Conservation (phyloP, 371 early-diverging fungal genomes). For the Actinomucor elegans region DNA sequence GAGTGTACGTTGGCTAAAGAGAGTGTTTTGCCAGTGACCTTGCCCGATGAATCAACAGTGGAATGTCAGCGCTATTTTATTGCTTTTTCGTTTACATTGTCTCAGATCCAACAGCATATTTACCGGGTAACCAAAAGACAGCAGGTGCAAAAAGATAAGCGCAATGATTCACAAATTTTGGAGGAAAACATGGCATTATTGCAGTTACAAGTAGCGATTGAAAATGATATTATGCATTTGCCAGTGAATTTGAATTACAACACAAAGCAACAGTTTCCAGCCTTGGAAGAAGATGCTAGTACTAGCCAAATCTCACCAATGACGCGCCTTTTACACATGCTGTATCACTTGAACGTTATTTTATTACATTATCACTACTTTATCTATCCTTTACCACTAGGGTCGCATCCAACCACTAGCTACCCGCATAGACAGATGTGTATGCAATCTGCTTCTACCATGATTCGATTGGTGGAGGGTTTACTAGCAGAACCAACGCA, state of each 20-base stretch:
- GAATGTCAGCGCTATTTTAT: slow-evolving; percentile 24
- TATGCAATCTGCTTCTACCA: slow-evolving; percentile 34
- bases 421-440: slow-evolving; percentile 38
- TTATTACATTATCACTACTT: slow-evolving; percentile 81
- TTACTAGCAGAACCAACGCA: slow-evolving; percentile 25
- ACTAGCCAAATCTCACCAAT: slow-evolving; percentile 9
- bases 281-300: slow-evolving; percentile 8
- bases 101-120: slow-evolving; percentile 31
- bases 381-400: slow-evolving; percentile 36
- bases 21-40: background rate
- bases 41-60: background rate
- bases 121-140: slow-evolving; percentile 33
- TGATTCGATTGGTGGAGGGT: slow-evolving; percentile 36
- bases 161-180: slow-evolving; percentile 31
- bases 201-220: slow-evolving; percentile 19
- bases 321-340: slow-evolving; percentile 62
- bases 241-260: slow-evolving; percentile 39
- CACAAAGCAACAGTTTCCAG: slow-evolving; percentile 13
- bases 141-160: slow-evolving; percentile 27
- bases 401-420: background rate
- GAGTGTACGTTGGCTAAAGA: background rate
- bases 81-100: slow-evolving; percentile 23
- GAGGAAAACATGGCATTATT: slow-evolving; percentile 36
- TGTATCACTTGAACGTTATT: slow-evolving; percentile 80
- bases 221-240: slow-evolving; percentile 27